Evolutionary conservation across 208 protist species (phyloP).

Genomic region (Crithidia fasciculata): DNA sequence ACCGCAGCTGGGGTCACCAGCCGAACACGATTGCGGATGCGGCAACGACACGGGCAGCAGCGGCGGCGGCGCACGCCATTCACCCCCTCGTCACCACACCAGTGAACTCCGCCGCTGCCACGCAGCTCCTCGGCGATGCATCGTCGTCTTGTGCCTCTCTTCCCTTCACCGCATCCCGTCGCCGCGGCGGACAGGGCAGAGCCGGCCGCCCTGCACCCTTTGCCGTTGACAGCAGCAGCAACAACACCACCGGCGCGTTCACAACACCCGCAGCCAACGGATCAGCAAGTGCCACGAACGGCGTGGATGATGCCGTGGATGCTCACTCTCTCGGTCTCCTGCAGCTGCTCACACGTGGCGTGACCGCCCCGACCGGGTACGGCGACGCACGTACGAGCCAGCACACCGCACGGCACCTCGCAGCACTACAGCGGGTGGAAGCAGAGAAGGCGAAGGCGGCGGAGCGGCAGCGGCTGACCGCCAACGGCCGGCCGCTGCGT

Average conservation of each 20-base stretch:
- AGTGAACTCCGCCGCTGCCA: not conserved
- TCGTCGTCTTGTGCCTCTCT: conserved; percentile 8
- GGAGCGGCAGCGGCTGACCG: conserved; percentile 31
- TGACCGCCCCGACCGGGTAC: conserved; percentile 63
- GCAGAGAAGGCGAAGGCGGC: conserved; percentile 25
- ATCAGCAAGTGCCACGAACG: too few relatives aligned
- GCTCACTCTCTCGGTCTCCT: conserved; percentile 56
- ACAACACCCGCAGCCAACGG: not conserved
- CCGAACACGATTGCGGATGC: conserved; percentile 34
- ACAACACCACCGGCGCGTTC: too few relatives aligned
- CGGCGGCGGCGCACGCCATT: not conserved
- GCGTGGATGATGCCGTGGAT: conserved; percentile 7
- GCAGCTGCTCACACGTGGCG: conserved; percentile 72
- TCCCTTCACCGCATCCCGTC: conserved; percentile 30
- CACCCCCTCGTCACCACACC: not conserved
- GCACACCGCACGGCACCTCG: conserved; percentile 45
- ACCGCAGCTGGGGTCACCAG: conserved; percentile 36
- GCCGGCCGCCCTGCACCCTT: conserved; percentile 22
- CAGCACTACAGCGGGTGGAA: conserved; percentile 19
- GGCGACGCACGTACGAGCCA: conserved; percentile 40
- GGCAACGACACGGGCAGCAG: not conserved
- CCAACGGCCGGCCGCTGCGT: conserved; percentile 42
- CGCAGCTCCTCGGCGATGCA: not conserved
- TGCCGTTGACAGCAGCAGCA: not conserved
- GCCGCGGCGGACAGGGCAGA: not conserved